These are phyloP conservation scores for Colletotrichum liriopes DNA, from an alignment of 2,329 filamentous ascomycete genomes.

Conservation along the genomic window DNA sequence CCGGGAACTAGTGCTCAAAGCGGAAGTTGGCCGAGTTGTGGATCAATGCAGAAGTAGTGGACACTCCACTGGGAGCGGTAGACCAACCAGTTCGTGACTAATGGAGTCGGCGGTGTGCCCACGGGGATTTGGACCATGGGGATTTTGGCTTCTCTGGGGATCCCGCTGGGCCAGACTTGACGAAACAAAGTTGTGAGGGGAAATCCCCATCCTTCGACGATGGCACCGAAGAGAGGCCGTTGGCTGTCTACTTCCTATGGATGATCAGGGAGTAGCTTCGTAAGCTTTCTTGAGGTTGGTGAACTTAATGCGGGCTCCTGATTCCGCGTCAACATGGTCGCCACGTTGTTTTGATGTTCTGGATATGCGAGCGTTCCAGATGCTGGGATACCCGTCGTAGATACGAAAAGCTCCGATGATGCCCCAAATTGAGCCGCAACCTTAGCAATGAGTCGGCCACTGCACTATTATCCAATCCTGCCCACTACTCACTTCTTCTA, in stretches of 20 bases:
- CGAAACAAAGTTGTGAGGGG: conserved; percentile 24
- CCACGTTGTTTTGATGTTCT: conserved; percentile 31
- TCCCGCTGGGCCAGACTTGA: conserved; percentile 33
- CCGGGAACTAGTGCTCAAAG: conserved; percentile 31
- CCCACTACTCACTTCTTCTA: conserved; percentile 2
- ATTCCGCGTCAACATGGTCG: conserved; percentile 16
- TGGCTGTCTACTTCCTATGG: not conserved
- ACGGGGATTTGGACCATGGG: conserved; percentile 35
- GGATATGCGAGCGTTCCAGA: not conserved
- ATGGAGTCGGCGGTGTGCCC: conserved; percentile 16
- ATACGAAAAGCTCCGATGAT: not conserved
- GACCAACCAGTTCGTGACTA: conserved; percentile 24
- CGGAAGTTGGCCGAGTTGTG: conserved; percentile 41
- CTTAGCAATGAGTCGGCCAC: conserved; percentile 16
- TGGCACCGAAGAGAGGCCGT: conserved; percentile 23
- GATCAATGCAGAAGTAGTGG: conserved; percentile 32
- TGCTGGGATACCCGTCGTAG: conserved; percentile 7
- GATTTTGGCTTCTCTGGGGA: conserved; percentile 33
- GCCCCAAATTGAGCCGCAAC: conserved; percentile 29
- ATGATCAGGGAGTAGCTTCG: not conserved
- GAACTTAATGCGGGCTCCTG: not conserved
- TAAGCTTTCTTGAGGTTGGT: not conserved
- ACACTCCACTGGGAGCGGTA: conserved; percentile 15
- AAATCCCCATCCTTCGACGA: conserved; percentile 20
- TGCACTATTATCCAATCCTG: conserved; percentile 25